Conservation (phyloP, 148 eudicot genomes). For the Oxyria digyna region DNA sequence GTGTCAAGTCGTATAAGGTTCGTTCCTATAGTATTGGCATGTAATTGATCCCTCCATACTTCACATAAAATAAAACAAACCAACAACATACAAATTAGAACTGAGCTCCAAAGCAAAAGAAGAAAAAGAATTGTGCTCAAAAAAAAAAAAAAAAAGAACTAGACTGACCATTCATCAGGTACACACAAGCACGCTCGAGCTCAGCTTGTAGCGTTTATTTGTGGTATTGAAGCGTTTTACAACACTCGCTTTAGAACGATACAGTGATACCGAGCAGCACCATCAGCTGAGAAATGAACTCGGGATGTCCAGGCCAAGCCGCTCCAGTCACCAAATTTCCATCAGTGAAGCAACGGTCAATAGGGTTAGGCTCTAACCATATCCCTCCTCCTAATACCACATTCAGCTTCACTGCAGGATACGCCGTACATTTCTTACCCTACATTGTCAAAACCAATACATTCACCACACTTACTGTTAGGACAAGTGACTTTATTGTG, state of each 20-base stretch:
- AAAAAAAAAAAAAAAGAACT: too few relatives aligned
- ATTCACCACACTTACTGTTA: background rate
- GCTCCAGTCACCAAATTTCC: conserved; percentile 97
- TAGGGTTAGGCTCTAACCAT: conserved; percentile 94
- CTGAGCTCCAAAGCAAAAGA: too few relatives aligned
- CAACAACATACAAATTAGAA: too few relatives aligned
- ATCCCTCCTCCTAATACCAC: conserved; percentile 65
- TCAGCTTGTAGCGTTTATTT: background rate
- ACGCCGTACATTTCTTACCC: conserved; percentile 96
- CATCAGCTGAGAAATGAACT: conserved; percentile 88
- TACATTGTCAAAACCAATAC: conserved; percentile 13
- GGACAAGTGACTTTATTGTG: too few relatives aligned
- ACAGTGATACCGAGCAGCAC: conserved; percentile 53
- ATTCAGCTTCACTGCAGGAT: conserved; percentile 90
- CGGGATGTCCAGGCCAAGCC: conserved; percentile 99
- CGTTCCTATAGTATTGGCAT: too few relatives aligned
- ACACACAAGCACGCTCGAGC: background rate
- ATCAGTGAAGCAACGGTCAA: conserved; percentile 80
- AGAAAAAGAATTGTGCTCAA: too few relatives aligned
- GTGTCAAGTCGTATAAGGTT: too few relatives aligned
- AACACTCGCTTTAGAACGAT: conserved; percentile 28
- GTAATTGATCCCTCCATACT: too few relatives aligned
- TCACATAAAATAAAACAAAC: too few relatives aligned
- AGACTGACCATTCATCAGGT: background rate
- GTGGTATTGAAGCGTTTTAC: background rate